phyloP scores from a whole-genome alignment of 495 filamentous ascomycete species.

The Penicillium paradoxum region DNA sequence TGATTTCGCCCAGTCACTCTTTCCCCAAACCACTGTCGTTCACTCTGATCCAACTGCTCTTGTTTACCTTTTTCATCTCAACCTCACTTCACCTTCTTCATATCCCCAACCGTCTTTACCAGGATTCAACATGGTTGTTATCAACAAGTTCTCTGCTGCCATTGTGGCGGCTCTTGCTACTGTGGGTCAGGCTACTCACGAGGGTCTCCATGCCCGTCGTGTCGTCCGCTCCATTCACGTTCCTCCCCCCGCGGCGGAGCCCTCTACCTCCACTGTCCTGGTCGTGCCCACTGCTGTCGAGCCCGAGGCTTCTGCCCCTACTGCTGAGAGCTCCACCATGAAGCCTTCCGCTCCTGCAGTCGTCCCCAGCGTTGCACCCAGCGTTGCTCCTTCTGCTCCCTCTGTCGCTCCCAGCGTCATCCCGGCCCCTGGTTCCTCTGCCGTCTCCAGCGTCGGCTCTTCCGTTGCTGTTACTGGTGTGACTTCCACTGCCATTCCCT shows the following conservation, averaged over 20 bases:
- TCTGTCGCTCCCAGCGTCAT: neutral
- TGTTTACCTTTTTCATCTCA: conserved; percentile 3
- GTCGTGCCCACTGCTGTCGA: conserved; percentile 10
- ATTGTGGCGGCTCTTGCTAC: conserved; percentile 47
- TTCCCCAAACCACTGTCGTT: neutral
- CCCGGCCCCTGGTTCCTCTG: no score
- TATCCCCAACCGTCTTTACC: conserved; percentile 27
- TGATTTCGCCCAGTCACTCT: conserved; percentile 41
- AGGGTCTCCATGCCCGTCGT: conserved; percentile 33
- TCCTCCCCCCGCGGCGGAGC: conserved; percentile 5
- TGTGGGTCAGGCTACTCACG: conserved; percentile 36
- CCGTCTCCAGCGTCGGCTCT: neutral
- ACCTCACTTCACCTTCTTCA: conserved; percentile 6
- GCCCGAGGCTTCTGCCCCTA: conserved; percentile 5
- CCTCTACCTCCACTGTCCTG: conserved; percentile 14
- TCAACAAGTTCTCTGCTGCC: conserved; percentile 46
- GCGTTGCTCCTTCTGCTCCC: neutral
- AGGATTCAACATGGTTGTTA: conserved; percentile 33
- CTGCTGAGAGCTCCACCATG: conserved; percentile 1
- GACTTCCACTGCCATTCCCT: neutral
- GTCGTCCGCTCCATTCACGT: conserved; percentile 20
- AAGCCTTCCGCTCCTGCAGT: conserved; percentile 2
- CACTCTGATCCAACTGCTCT: neutral
- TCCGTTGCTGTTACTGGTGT: neutral
- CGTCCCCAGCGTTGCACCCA: neutral